These are phyloP conservation scores for Pseudotsuga menziesii DNA, from an alignment of 75 land plant species.

Conservation along the genomic window DNA sequence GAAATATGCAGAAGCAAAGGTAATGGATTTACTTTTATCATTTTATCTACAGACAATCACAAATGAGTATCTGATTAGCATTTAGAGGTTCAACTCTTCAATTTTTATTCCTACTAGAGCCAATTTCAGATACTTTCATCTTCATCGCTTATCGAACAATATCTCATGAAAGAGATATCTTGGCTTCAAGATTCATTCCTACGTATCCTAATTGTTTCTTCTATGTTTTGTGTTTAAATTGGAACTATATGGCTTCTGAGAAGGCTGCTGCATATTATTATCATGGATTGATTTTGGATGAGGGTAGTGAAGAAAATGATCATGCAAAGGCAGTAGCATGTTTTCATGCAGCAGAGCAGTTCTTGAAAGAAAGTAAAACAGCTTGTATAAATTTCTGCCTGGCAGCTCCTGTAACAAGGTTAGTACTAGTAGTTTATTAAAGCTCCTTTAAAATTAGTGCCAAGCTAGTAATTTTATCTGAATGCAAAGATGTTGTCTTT, in stretches of 20 bases:
- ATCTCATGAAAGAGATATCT: background rate
- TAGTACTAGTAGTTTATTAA: background rate
- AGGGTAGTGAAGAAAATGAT: slow-evolving; percentile 53
- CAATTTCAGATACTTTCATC: background rate
- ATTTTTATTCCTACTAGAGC: background rate
- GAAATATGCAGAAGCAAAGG: slow-evolving; percentile 89
- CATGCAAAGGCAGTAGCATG: slow-evolving; percentile 64
- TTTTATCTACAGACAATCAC: background rate
- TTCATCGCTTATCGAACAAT: background rate
- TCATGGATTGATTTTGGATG: slow-evolving; percentile 85
- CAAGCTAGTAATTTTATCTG: background rate
- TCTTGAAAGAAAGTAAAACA: slow-evolving; percentile 67
- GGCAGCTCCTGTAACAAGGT: slow-evolving; percentile 66
- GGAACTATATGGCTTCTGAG: background rate
- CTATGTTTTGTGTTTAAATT: background rate
- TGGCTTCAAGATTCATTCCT: background rate
- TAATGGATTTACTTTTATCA: slow-evolving; percentile 11
- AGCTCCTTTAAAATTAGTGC: background rate
- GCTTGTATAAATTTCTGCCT: slow-evolving; percentile 51
- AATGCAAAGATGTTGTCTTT: background rate
- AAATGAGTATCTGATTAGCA: background rate
- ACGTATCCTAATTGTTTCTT: background rate
- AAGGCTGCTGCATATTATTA: slow-evolving; percentile 74
- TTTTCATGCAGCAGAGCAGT: slow-evolving; percentile 63
- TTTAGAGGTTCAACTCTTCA: background rate